These are phyloP conservation scores for Parathielavia hyrcaniae DNA, from an alignment of 495 filamentous ascomycete species.

Conservation along the genomic window DNA sequence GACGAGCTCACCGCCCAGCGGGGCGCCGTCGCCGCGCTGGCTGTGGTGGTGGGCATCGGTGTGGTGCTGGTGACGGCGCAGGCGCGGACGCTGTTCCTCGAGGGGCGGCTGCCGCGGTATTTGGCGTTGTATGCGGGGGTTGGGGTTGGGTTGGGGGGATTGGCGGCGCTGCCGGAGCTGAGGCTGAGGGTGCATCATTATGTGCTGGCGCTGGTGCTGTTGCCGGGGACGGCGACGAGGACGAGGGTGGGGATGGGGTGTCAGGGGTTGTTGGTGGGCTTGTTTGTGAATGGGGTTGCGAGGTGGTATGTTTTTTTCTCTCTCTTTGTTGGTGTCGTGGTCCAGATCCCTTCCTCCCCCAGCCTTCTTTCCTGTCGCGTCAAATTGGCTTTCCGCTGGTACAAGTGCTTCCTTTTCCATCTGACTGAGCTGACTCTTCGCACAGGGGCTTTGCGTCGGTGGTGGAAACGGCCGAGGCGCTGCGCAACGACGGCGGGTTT, in stretches of 20 bases:
- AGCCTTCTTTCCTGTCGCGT: too few species aligned
- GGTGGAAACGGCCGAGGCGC: conserved; percentile 69
- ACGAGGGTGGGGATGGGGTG: conserved; percentile 72
- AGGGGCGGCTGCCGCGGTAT: conserved; percentile 62
- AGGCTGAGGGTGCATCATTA: conserved; percentile 92
- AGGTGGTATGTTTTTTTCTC: conserved; percentile 46
- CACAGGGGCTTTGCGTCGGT: conserved; percentile 72
- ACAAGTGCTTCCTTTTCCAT: too few species aligned
- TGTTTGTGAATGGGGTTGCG: conserved; percentile 89
- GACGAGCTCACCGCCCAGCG: conserved; percentile 72
- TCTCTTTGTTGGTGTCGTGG: too few species aligned
- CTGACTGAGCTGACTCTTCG: too few species aligned
- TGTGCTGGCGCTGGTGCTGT: conserved; percentile 71
- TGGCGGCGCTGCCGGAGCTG: conserved; percentile 71
- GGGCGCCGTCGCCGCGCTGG: conserved; percentile 65
- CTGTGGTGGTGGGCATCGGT: conserved; percentile 58
- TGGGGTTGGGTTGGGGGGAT: conserved; percentile 52
- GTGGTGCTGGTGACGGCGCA: conserved; percentile 58
- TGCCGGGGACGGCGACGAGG: conserved; percentile 80
- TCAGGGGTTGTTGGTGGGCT: conserved; percentile 76
- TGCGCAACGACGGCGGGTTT: conserved; percentile 65
- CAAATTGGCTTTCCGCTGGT: too few species aligned
- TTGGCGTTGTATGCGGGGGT: conserved; percentile 64
- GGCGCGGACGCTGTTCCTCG: conserved; percentile 66
- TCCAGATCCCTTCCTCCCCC: too few species aligned